Evolutionary conservation across 2,329 filamentous ascomycete species (phyloP).

Genomic region (Cucurbitaria berberidis): DNA sequence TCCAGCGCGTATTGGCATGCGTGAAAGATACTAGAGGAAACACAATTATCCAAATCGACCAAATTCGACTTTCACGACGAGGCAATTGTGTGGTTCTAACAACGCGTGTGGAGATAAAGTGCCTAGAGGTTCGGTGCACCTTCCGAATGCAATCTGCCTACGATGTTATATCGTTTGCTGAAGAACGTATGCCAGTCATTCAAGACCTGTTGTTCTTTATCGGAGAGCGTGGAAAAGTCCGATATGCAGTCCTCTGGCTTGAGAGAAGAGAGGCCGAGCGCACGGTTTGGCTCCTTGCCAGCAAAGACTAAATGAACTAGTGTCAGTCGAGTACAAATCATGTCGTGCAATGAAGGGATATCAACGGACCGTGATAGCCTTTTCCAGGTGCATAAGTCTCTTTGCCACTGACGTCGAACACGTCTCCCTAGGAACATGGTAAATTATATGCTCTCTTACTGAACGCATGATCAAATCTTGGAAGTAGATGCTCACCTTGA

Average conservation of each 20-base stretch:
- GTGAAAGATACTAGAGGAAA: neutral
- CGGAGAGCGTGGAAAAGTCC: constrained; percentile 81
- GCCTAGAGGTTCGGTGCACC: constrained; percentile 23
- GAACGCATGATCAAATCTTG: no score
- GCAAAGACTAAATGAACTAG: constrained; percentile 75
- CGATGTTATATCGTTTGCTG: constrained; percentile 92
- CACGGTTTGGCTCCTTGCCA: constrained; percentile 93
- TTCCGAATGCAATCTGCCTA: constrained; percentile 59
- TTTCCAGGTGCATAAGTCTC: constrained; percentile 82
- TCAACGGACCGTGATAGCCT: constrained; percentile 77
- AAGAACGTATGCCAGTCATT: constrained; percentile 97
- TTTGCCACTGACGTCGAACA: constrained; percentile 94
- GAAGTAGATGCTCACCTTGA: constrained; percentile 53
- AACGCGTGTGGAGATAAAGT: neutral
- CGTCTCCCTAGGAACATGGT: constrained; percentile 69
- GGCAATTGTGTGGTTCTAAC: neutral
- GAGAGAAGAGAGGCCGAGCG: constrained; percentile 83
- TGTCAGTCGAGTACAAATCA: constrained; percentile 8
- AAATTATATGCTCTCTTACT: constrained; percentile 1
- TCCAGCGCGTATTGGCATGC: neutral
- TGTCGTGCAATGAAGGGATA: neutral
- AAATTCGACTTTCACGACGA: neutral
- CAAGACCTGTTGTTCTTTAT: constrained; percentile 83
- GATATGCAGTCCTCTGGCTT: constrained; percentile 81
- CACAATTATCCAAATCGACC: neutral